Evolutionary conservation across 768 basidiomycete species (phyloP).

Genomic region (Naganishia randhawae): DNA sequence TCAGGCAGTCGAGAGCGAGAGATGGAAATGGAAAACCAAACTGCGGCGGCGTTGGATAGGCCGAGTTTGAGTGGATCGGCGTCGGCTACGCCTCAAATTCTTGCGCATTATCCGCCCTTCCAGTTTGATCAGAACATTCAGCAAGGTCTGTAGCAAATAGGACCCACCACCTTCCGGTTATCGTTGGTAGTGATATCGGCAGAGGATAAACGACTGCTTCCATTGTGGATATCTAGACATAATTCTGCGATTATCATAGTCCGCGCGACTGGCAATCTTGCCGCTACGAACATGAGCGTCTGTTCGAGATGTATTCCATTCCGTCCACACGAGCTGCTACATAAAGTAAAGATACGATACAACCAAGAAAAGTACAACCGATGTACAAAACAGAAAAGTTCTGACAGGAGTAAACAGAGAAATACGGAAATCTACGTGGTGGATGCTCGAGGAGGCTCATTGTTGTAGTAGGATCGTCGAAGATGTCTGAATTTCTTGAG

Average conservation of each 20-base stretch:
- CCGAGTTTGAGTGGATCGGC: not conserved
- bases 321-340: not conserved
- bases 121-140: constrained; percentile 9
- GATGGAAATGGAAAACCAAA: constrained; percentile 9
- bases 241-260: not conserved
- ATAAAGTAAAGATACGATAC: not conserved
- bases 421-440: not conserved
- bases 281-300: not conserved
- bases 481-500: constrained; percentile 50
- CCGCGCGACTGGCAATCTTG: not conserved
- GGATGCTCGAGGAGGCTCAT: constrained; percentile 16
- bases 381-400: not conserved
- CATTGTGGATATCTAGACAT: not conserved
- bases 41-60: not conserved
- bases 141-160: constrained; percentile 15
- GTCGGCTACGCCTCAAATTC: not conserved
- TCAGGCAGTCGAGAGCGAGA: constrained; percentile 23
- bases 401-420: not conserved
- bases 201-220: not conserved
- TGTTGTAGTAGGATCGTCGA: constrained; percentile 37
- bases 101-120: constrained; percentile 2
- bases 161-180: not conserved
- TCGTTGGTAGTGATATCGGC: no score
- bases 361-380: not conserved
- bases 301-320: not conserved